phyloP scores from a whole-genome alignment of 768 basidiomycete genomes.

The Crucibulum laeve region DNA sequence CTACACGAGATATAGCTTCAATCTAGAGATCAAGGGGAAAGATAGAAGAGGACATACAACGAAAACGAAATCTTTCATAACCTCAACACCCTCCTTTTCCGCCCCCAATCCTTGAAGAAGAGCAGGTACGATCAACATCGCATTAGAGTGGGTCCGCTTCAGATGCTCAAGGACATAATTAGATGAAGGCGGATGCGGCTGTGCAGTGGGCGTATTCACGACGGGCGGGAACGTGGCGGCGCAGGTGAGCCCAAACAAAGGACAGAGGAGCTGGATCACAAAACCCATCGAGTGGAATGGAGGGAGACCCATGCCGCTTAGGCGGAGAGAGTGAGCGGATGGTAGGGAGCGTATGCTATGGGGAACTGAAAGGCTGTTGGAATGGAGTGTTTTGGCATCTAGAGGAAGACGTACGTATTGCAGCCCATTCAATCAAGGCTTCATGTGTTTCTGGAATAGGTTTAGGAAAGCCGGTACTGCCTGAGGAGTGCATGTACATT shows the following conservation, averaged over 20 bases:
- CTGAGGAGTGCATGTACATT: slow-evolving; percentile 43
- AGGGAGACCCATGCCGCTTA: slow-evolving; percentile 27
- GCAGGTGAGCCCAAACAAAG: slow-evolving; percentile 19
- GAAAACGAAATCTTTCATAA: slow-evolving; percentile 16
- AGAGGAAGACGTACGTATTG: slow-evolving; percentile 26
- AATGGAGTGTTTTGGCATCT: too few species aligned
- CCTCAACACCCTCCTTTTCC: slow-evolving; percentile 17
- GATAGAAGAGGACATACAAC: slow-evolving; percentile 15
- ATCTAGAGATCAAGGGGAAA: too few species aligned
- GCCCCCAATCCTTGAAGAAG: slow-evolving; percentile 34
- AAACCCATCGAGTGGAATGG: slow-evolving; percentile 34
- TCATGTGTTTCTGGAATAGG: slow-evolving; percentile 29
- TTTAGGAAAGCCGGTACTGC: slow-evolving; percentile 44
- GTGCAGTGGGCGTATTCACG: slow-evolving; percentile 11
- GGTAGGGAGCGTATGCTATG: too few species aligned
- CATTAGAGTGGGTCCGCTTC: slow-evolving; percentile 18
- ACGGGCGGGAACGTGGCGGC: slow-evolving; percentile 28
- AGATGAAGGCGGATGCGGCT: slow-evolving; percentile 33
- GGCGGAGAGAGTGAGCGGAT: slow-evolving; percentile 14
- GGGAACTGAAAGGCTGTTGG: too few species aligned
- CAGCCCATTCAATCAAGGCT: slow-evolving; percentile 24
- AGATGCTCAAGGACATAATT: slow-evolving; percentile 33
- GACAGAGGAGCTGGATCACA: slow-evolving; percentile 20
- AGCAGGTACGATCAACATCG: slow-evolving; percentile 30
- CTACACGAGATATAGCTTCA: slow-evolving; percentile 17